Percentiles rank a stretch among this genome's conserved stretches.
Conservation (phyloP, 2,329 filamentous ascomycete species). For the Botrytis fragariae region DNA sequence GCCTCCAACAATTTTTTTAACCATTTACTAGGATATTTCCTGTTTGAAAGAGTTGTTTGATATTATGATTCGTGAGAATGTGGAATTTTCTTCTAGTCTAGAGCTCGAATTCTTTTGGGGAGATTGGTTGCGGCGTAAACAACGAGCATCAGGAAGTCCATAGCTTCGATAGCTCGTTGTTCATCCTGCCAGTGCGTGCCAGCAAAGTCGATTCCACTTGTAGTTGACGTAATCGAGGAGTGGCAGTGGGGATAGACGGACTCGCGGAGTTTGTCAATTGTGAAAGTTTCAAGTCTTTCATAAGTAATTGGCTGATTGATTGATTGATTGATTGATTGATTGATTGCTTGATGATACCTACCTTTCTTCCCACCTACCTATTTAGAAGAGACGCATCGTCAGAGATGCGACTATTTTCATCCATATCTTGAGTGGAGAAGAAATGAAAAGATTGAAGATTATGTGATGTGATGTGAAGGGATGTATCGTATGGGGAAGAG, state of each 20-base stretch:
- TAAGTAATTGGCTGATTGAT: not conserved
- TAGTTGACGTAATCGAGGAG: slow-evolving; percentile 14
- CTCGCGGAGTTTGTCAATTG: not conserved
- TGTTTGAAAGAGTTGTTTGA: not conserved
- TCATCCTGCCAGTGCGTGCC: not conserved
- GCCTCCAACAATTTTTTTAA: not conserved
- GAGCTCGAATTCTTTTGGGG: not conserved
- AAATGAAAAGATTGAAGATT: not conserved
- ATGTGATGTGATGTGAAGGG: not conserved
- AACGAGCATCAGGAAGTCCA: not conserved
- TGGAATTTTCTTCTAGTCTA: not conserved
- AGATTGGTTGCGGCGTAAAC: not conserved
- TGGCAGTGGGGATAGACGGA: not conserved
- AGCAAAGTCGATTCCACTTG: slow-evolving; percentile 10
- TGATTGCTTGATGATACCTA: too few species aligned
- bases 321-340: not conserved
- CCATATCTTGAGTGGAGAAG: not conserved
- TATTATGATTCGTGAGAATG: not conserved
- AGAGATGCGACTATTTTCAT: not conserved
- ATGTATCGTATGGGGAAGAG: not conserved
- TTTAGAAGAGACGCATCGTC: not conserved
- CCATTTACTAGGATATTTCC: slow-evolving; percentile 1
- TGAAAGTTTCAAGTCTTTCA: not conserved
- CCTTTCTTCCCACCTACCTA: not conserved
- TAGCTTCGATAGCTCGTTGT: slow-evolving; percentile 2